A percentile compares a stretch with the other conserved stretches of the same genome.
Conservation (phyloP, 129 eudicot species). For the Silybum marianum region DNA sequence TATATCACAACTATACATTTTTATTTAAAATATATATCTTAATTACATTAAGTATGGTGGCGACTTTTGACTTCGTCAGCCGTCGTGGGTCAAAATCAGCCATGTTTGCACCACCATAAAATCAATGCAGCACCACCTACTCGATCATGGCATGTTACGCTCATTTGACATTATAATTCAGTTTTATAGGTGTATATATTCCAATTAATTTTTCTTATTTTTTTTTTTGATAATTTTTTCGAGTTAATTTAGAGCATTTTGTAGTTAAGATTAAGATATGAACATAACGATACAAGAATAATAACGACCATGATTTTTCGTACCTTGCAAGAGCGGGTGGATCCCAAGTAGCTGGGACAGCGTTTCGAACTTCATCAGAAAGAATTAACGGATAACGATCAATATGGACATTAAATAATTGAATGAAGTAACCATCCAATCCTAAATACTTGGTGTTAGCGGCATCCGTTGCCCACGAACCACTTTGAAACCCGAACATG, state of each 20-base stretch:
- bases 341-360: conserved; percentile 88
- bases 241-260: not conserved
- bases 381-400: conserved; percentile 80
- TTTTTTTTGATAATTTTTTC: not conserved
- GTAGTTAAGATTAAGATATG: not conserved
- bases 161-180: conserved; percentile 17
- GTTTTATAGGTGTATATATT: not conserved
- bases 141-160: conserved; percentile 18
- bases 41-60: not conserved
- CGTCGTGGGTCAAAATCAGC: conserved; percentile 28
- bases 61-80: conserved; percentile 38
- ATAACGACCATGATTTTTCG: not conserved
- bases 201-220: not conserved
- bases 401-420: conserved; percentile 59
- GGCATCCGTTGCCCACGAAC: conserved; percentile 89
- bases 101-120: conserved; percentile 33
- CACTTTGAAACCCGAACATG: conserved; percentile 78
- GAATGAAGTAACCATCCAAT: conserved; percentile 80
- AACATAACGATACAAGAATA: not conserved
- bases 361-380: conserved; percentile 66
- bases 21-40: not conserved
- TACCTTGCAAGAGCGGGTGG: conserved; percentile 91
- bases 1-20: not conserved
- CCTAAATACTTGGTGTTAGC: conserved; percentile 73
- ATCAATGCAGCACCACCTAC: conserved; percentile 33